Evolutionary conservation across 768 basidiomycete species (phyloP).

Genomic region (Leucogyrophana mollusca): DNA sequence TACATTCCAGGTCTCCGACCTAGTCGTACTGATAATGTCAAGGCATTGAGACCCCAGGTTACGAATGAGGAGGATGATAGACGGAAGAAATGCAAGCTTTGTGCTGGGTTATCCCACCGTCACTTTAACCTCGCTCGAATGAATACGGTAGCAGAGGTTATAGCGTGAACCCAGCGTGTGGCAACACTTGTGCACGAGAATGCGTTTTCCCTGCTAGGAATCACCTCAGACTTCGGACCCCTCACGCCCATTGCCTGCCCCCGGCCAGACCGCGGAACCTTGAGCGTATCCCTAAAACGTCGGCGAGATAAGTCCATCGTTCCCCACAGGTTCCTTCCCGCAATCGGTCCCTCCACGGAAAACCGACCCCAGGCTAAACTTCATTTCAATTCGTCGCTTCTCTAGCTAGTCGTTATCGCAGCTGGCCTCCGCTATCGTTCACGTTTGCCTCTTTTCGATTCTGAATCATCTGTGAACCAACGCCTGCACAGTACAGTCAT

Average conservation of each 20-base stretch:
- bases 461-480: background rate
- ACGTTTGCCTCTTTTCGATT: constrained; percentile 1
- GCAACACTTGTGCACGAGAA: constrained; percentile 29
- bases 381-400: background rate
- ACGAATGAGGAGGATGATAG: constrained; percentile 1
- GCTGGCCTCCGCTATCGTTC: constrained; percentile 24
- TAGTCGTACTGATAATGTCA: constrained; percentile 1
- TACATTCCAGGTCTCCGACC: background rate
- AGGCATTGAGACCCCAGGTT: constrained; percentile 4
- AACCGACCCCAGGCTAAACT: too few relatives aligned
- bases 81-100: too few relatives aligned
- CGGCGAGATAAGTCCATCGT: constrained; percentile 10
- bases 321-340: constrained; percentile 14
- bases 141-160: constrained; percentile 17
- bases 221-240: constrained; percentile 24
- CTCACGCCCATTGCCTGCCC: constrained; percentile 32
- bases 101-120: too few relatives aligned
- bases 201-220: constrained; percentile 28
- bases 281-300: constrained; percentile 20
- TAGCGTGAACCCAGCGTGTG: constrained; percentile 30
- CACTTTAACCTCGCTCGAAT: too few relatives aligned
- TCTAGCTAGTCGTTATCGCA: constrained; percentile 25
- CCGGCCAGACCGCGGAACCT: constrained; percentile 28
- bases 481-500: constrained; percentile 9
- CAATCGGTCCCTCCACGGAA: constrained; percentile 10